Conservation (phyloP, 192 early-diverging fungal species). For the Chytriomyces confervae region DNA sequence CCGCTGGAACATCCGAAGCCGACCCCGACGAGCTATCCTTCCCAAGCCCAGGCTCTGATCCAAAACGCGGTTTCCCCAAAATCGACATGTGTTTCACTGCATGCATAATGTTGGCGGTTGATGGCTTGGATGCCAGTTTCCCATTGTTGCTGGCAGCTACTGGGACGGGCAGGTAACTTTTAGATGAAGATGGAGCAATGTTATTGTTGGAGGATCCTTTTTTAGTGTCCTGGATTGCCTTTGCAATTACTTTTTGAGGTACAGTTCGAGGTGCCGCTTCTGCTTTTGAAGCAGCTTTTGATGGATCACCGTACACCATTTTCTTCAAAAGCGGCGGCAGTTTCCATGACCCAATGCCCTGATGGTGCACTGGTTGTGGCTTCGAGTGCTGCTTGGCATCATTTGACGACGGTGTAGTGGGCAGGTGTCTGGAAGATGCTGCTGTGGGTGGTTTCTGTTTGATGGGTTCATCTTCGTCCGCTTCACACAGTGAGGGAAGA, state of each 20-base stretch:
- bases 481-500: constrained; percentile 14
- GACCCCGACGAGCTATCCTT: background rate
- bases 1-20: background rate
- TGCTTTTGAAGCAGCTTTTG: background rate
- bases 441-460: background rate
- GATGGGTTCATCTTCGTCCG: constrained; percentile 13
- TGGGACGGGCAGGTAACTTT: constrained; percentile 4
- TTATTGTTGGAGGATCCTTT: background rate
- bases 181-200: background rate
- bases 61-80: constrained; percentile 15
- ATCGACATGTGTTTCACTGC: constrained; percentile 17
- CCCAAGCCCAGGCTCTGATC: constrained; percentile 15
- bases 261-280: background rate
- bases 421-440: background rate
- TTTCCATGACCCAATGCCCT: constrained; percentile 13
- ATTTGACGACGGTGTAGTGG: background rate
- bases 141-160: background rate
- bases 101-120: constrained; percentile 20
- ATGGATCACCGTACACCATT: constrained; percentile 17
- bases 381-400: background rate
- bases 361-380: background rate
- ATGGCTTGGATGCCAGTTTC: constrained; percentile 1
- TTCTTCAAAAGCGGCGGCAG: constrained; percentile 27
- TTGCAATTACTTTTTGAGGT: too few species aligned
- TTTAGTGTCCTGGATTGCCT: background rate